Conservation (phyloP, 2,329 filamentous ascomycete species). For the Dendryphion nanum region DNA sequence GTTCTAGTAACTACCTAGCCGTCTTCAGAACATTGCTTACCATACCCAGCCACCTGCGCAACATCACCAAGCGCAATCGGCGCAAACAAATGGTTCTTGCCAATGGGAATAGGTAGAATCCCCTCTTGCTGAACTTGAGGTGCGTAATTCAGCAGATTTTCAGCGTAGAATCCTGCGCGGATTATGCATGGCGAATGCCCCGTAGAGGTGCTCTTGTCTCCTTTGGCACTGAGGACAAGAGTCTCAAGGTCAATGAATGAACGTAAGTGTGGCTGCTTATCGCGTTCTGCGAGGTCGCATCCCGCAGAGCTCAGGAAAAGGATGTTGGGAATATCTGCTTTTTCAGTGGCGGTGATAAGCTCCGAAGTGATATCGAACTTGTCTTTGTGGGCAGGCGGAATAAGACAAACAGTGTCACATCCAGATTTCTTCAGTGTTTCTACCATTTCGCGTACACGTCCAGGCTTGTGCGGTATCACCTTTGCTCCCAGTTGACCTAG, state of each 20-base stretch:
- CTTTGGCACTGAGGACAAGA: constrained; percentile 44
- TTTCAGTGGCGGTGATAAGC: constrained; percentile 47
- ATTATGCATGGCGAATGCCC: no score
- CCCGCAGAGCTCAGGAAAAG: constrained; percentile 50
- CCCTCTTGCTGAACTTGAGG: no score
- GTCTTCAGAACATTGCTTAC: no score
- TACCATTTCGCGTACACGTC: constrained; percentile 41
- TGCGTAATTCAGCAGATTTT: no score
- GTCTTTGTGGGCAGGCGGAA: constrained; percentile 49
- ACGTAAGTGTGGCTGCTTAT: constrained; percentile 50
- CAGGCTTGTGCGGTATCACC: constrained; percentile 44
- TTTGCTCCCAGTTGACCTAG: constrained; percentile 43
- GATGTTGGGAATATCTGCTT: constrained; percentile 47
- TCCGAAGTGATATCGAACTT: constrained; percentile 49
- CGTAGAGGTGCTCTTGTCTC: constrained; percentile 40
- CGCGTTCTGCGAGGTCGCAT: constrained; percentile 50
- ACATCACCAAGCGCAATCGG: no score
- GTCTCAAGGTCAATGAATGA: constrained; percentile 54
- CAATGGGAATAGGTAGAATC: no score
- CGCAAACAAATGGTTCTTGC: no score
- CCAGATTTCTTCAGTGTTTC: constrained; percentile 43
- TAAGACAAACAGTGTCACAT: constrained; percentile 50
- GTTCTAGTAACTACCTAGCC: no score
- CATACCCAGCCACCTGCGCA: no score
- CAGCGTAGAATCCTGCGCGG: no score